Evolutionary conservation across 2,329 filamentous ascomycete genomes (phyloP).

Genomic region (Pseudopithomyces maydicus): DNA sequence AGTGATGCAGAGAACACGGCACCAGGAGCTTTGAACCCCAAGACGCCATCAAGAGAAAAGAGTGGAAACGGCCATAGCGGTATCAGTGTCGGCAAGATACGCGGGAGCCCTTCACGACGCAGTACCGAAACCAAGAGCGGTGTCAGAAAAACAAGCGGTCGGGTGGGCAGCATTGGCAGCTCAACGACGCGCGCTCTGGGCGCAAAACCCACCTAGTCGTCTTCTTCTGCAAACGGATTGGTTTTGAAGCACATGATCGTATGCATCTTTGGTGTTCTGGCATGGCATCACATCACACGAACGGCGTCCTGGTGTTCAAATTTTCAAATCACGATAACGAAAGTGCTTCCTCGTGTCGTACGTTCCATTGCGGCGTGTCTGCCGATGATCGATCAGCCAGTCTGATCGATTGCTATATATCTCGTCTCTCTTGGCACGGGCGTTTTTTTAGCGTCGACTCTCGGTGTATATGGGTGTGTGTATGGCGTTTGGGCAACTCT

Average conservation of each 20-base stretch:
- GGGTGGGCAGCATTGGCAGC: slow-evolving; percentile 54
- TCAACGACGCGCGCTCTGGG: slow-evolving; percentile 24
- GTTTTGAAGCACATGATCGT: slow-evolving; percentile 12
- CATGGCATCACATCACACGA: slow-evolving; percentile 12
- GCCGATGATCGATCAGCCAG: background rate
- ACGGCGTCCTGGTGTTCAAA: slow-evolving; percentile 27
- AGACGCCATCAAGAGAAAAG: slow-evolving; percentile 50
- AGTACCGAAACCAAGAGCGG: slow-evolving; percentile 55
- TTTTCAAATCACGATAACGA: slow-evolving; percentile 9
- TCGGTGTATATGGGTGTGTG: slow-evolving; percentile 6
- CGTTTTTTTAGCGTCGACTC: background rate
- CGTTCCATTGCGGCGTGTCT: background rate
- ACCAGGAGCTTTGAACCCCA: slow-evolving; percentile 43
- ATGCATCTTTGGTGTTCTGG: slow-evolving; percentile 22
- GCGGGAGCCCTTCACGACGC: slow-evolving; percentile 51
- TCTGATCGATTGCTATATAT: slow-evolving; percentile 3
- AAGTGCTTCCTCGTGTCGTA: background rate
- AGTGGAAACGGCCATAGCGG: slow-evolving; percentile 50
- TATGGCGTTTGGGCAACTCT: background rate
- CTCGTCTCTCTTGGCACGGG: slow-evolving; percentile 2
- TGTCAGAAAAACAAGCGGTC: slow-evolving; percentile 57
- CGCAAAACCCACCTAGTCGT: slow-evolving; percentile 29
- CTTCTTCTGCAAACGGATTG: slow-evolving; percentile 4
- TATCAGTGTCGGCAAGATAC: slow-evolving; percentile 52
- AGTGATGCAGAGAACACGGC: slow-evolving; percentile 54